These are phyloP conservation scores for Pythium biforme DNA, from an alignment of 352 stramenopile species.

Conservation along the genomic window DNA sequence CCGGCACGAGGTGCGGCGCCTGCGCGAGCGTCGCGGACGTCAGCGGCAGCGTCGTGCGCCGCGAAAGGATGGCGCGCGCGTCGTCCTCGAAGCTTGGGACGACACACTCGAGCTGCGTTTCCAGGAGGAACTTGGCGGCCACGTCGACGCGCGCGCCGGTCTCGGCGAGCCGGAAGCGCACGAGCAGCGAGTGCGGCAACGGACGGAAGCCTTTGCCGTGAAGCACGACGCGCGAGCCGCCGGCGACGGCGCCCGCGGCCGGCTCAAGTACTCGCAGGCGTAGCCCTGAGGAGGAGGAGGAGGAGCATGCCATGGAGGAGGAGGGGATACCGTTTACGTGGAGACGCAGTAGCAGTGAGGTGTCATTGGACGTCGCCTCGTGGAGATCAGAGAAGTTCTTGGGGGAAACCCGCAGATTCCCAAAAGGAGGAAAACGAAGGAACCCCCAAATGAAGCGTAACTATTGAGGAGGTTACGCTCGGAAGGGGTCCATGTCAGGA, in stretches of 20 bases:
- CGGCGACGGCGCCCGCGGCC: slow-evolving; percentile 38
- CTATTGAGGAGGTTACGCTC: background rate
- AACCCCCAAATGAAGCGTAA: background rate
- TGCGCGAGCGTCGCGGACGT: slow-evolving; percentile 41
- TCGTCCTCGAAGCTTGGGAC: slow-evolving; percentile 49
- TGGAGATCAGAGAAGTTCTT: too few species aligned
- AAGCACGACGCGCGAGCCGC: slow-evolving; percentile 51
- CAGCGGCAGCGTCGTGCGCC: slow-evolving; percentile 38
- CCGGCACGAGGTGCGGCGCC: slow-evolving; percentile 47
- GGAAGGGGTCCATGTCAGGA: too few species aligned
- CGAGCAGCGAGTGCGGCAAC: slow-evolving; percentile 57
- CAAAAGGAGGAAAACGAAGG: too few species aligned
- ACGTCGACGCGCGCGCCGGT: slow-evolving; percentile 39
- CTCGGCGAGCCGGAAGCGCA: slow-evolving; percentile 47
- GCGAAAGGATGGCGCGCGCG: slow-evolving; percentile 33
- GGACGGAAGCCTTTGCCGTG: slow-evolving; percentile 63
- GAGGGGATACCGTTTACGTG: background rate
- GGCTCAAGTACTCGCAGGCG: slow-evolving; percentile 60
- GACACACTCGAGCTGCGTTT: slow-evolving; percentile 61
- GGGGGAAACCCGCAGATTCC: too few species aligned
- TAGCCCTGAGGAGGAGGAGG: slow-evolving; percentile 16
- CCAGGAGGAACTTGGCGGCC: slow-evolving; percentile 42
- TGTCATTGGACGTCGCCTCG: background rate
- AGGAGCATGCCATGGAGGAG: background rate
- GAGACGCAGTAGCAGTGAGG: background rate